phyloP scores from a whole-genome alignment of 768 basidiomycete genomes.

The Gyrodon lividus region DNA sequence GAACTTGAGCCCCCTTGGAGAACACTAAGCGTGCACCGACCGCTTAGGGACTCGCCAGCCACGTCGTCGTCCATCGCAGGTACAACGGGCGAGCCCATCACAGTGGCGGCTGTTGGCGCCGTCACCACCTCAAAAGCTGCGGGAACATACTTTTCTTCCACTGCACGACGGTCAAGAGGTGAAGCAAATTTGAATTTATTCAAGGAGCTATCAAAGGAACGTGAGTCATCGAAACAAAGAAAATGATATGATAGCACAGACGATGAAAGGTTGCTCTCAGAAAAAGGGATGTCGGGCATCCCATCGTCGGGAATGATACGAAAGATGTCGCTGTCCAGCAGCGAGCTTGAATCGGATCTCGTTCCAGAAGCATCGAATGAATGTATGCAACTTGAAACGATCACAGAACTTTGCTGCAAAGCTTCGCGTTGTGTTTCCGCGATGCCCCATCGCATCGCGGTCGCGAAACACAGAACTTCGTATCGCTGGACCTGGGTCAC shows the following conservation, averaged over 20 bases:
- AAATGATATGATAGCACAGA: not conserved
- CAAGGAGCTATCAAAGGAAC: not conserved
- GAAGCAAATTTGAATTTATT: not conserved
- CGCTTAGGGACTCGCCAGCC: not conserved
- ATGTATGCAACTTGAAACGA: conserved; percentile 10
- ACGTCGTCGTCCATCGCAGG: not conserved
- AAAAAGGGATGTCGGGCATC: not conserved
- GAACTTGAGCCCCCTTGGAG: not conserved
- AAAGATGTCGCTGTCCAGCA: conserved; percentile 16
- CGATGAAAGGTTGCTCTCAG: conserved; percentile 5
- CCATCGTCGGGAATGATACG: conserved; percentile 16
- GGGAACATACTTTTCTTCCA: not conserved
- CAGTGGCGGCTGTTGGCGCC: not conserved
- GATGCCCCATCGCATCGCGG: conserved; percentile 24
- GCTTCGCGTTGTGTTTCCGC: not conserved
- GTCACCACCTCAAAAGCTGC: conserved; percentile 6
- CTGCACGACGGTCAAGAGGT: not conserved
- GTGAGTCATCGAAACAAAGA: not conserved
- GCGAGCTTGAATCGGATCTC: not conserved
- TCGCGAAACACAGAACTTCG: conserved; percentile 31
- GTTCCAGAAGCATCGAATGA: not conserved
- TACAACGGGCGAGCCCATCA: not conserved
- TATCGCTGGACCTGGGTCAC: conserved; percentile 22
- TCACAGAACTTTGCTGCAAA: conserved; percentile 18
- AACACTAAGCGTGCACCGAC: not conserved